phyloP scores from a whole-genome alignment of 768 basidiomycete species.

The Jaapia argillacea region DNA sequence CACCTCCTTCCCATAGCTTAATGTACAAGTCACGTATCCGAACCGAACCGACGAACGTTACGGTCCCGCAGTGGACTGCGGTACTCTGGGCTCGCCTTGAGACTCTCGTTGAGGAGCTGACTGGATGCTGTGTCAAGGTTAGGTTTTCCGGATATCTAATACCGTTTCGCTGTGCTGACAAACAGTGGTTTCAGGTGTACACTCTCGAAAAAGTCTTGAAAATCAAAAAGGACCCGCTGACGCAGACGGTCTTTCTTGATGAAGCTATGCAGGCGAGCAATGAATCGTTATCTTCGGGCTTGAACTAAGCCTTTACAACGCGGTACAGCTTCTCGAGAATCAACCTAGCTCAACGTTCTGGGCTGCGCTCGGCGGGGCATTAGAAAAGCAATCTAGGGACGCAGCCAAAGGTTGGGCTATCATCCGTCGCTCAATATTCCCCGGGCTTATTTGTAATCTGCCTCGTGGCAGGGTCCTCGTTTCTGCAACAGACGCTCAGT shows the following conservation, averaged over 20 bases:
- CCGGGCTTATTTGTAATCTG: neutral
- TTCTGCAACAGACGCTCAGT: constrained; percentile 84
- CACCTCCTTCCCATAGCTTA: constrained; percentile 22
- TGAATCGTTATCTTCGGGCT: no score
- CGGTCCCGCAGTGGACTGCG: constrained; percentile 76
- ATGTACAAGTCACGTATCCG: constrained; percentile 79
- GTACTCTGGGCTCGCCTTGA: constrained; percentile 80
- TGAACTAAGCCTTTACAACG: no score
- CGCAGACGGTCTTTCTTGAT: constrained; percentile 76
- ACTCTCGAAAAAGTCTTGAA: constrained; percentile 89
- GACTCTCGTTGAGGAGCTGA: constrained; percentile 78
- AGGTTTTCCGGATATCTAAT: constrained; percentile 2
- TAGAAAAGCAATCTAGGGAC: constrained; percentile 80
- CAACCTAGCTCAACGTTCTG: constrained; percentile 91
- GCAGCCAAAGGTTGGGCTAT: constrained; percentile 80
- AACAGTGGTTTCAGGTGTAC: constrained; percentile 55
- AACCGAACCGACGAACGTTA: constrained; percentile 84
- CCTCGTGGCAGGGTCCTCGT: constrained; percentile 59
- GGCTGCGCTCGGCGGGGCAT: constrained; percentile 66
- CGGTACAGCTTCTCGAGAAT: constrained; percentile 74
- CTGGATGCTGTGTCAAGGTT: constrained; percentile 85
- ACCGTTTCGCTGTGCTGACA: neutral
- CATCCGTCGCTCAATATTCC: neutral
- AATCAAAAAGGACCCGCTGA: constrained; percentile 75
- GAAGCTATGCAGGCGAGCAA: constrained; percentile 85